These are phyloP conservation scores for Bacterosira constricta DNA, from an alignment of 108 stramenopile genomes.

Conservation along the genomic window DNA sequence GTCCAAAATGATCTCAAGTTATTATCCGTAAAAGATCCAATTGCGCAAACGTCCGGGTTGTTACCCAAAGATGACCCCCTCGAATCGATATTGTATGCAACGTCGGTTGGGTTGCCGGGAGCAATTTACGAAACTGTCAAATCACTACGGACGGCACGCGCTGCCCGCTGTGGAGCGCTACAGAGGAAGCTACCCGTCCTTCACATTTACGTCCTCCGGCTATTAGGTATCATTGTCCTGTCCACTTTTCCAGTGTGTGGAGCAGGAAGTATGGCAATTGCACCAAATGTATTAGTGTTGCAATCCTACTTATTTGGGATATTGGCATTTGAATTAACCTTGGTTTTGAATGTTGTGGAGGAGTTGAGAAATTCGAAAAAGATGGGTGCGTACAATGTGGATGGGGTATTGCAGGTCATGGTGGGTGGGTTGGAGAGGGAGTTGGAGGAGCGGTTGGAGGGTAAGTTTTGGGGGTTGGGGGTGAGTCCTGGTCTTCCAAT, in stretches of 20 bases:
- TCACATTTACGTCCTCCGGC: slow-evolving; percentile 42
- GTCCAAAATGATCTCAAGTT: slow-evolving; percentile 48
- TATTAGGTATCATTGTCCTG: slow-evolving; percentile 43
- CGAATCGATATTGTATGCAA: slow-evolving; percentile 54
- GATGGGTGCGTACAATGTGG: slow-evolving; percentile 51
- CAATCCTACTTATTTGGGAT: slow-evolving; percentile 55
- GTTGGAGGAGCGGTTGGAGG: slow-evolving; percentile 36
- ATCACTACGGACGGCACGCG: slow-evolving; percentile 49
- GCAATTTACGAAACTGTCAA: slow-evolving; percentile 50
- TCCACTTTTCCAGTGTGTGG: slow-evolving; percentile 50
- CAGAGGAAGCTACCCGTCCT: slow-evolving; percentile 51
- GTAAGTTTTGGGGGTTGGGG: slow-evolving; percentile 34
- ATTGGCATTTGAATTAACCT: slow-evolving; percentile 47
- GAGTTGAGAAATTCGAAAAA: slow-evolving; percentile 46
- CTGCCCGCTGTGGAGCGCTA: slow-evolving; percentile 48
- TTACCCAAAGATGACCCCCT: slow-evolving; percentile 55
- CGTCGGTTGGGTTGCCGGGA: slow-evolving; percentile 55
- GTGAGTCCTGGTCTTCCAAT: slow-evolving; percentile 28
- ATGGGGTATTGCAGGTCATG: slow-evolving; percentile 49
- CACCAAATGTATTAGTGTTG: slow-evolving; percentile 39
- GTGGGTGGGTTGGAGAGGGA: slow-evolving; percentile 47
- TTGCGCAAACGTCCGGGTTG: slow-evolving; percentile 13
- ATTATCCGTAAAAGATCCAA: slow-evolving; percentile 38
- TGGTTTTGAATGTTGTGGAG: slow-evolving; percentile 50
- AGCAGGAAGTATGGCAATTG: slow-evolving; percentile 49